Conservation (phyloP, 495 filamentous ascomycete species). For the Glarea lozoyensis region DNA sequence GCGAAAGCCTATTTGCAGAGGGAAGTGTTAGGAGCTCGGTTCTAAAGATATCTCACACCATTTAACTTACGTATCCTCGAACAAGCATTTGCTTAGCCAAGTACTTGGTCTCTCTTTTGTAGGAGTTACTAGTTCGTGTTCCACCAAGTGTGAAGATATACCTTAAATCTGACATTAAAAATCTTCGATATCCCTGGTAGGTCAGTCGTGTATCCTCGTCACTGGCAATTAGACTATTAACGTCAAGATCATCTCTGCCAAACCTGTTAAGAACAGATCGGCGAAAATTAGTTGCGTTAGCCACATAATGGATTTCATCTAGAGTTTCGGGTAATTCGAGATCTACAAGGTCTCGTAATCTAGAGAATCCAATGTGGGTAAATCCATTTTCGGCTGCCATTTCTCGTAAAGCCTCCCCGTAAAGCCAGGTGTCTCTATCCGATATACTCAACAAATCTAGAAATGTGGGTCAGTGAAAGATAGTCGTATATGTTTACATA, state of each 20-base stretch:
- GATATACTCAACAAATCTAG: conserved; percentile 39
- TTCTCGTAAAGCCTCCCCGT: conserved; percentile 39
- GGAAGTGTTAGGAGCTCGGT: neutral
- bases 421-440: conserved; percentile 40
- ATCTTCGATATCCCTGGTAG: neutral
- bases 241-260: neutral
- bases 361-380: neutral
- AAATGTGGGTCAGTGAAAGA: neutral
- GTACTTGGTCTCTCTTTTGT: neutral
- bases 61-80: neutral
- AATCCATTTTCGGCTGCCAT: conserved; percentile 21
- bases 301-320: neutral
- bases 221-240: neutral
- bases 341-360: neutral
- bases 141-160: neutral
- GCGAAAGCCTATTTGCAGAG: neutral
- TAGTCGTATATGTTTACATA: neutral
- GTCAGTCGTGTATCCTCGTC: neutral
- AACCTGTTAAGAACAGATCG: neutral
- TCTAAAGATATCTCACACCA: neutral
- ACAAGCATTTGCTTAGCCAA: neutral
- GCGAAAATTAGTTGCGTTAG: neutral
- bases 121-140: neutral
- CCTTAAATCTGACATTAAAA: neutral
- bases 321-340: neutral